Percentiles rank a stretch among this genome's conserved stretches.
These are phyloP conservation scores for Fusarium abutilonis DNA, from an alignment of 2,329 filamentous ascomycete genomes.

Conservation along the genomic window DNA sequence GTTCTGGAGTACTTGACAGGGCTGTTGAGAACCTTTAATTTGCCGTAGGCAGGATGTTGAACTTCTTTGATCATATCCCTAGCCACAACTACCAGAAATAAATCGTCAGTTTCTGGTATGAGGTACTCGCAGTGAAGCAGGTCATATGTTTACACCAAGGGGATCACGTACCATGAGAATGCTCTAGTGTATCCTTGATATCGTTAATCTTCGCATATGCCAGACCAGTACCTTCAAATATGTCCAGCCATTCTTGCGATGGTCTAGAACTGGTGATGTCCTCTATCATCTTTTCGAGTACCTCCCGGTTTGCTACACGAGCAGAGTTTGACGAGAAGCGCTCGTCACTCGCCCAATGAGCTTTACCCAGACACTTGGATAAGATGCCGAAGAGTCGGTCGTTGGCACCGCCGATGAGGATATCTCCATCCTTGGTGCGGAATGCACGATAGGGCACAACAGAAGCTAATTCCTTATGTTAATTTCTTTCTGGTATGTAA, in stretches of 20 bases:
- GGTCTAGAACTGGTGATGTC: constrained; percentile 75
- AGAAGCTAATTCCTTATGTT: constrained; percentile 66
- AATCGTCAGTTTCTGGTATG: neutral
- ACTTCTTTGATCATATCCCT: constrained; percentile 88
- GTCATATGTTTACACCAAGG: rapidly evolving
- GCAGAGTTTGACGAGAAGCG: constrained; percentile 68
- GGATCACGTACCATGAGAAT: constrained; percentile 74
- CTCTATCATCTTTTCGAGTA: constrained; percentile 82
- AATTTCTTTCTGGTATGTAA: rapidly evolving
- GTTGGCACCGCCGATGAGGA: constrained; percentile 75
- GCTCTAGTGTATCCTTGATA: constrained; percentile 81
- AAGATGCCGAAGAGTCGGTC: constrained; percentile 72
- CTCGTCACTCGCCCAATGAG: constrained; percentile 66
- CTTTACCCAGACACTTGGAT: constrained; percentile 64
- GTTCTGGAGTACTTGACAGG: constrained; percentile 92
- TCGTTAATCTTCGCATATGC: constrained; percentile 94
- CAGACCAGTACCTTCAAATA: constrained; percentile 87
- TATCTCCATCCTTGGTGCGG: constrained; percentile 71
- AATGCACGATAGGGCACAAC: constrained; percentile 95
- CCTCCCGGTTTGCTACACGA: constrained; percentile 73
- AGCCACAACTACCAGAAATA: constrained; percentile 53
- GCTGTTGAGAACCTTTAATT: constrained; percentile 87
- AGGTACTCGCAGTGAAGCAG: no score
- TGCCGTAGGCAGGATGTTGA: constrained; percentile 81
- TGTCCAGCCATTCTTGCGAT: constrained; percentile 84